Evolutionary conservation across 495 filamentous ascomycete genomes (phyloP), one percentile per base, ranked within the genome.

Genomic region (Aspergillus panamensis): DNA sequence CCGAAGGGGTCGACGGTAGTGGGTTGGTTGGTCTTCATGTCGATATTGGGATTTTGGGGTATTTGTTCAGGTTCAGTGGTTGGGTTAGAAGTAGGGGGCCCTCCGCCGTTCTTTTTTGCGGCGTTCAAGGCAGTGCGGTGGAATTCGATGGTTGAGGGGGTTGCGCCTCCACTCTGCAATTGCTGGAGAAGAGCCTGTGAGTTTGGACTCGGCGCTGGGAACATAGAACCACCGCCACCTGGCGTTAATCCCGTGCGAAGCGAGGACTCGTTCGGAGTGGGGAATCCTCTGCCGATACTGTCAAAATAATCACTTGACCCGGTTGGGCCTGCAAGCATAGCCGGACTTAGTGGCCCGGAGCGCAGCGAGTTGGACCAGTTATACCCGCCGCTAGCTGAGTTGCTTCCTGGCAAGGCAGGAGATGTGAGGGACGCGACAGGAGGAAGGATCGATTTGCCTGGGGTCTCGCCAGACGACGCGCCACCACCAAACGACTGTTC

Each of bases 221-320:
- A 98, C 89, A 98, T 97, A 66, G 93, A 96, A 58, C 94, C 94
- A 66, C 93, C 91, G 42, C 94, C 94, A 51, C 94, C 94, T 16
- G 94, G 94, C 32, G 95, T 98, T 57, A 98, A 73, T 48, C 94
- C 94, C 16, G 90, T 94, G 42, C 94, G 83, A 16, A 98, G 78
- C 2, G 91, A 95, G 0, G 92, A 97, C 74, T 98, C 94, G 84
- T 97, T 97, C 3, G 94, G 95, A 2, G 94, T 97, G n/a, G 88
- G 88, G 68, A 97, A 95, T 50, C 89, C 86, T 60, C 90, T 79
- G 54, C 95, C 83, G 68, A 93, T 89, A 65, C 87, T 85, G 56
- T 89, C 86, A 62, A 89, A 90, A 67, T 89, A 91, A 69, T 96
- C 91, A 64, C 78, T 84, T 58, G 87, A 83, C 62, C 74, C 88